A percentile compares a stretch with the other conserved stretches of the same genome.
Conservation (phyloP, 805 yeast species). For the Candida silvicultrix region DNA sequence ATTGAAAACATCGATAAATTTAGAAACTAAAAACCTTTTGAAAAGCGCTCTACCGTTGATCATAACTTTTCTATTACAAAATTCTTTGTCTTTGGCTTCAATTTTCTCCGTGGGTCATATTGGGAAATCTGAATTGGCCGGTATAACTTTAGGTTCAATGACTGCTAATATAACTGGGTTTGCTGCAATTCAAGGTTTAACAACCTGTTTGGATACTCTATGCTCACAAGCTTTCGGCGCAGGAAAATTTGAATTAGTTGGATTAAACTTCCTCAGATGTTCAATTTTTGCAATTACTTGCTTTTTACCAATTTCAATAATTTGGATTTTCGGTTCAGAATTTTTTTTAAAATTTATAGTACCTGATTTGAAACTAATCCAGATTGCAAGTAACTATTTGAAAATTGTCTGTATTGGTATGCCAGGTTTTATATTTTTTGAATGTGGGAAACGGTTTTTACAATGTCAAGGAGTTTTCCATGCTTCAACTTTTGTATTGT, state of each 20-base stretch:
- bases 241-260: constrained; percentile 64
- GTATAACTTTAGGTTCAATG: constrained; percentile 79
- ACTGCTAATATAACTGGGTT: constrained; percentile 71
- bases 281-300: constrained; percentile 26
- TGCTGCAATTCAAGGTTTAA: constrained; percentile 76
- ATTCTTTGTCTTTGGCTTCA: constrained; percentile 21
- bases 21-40: constrained; percentile 14
- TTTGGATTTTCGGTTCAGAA: constrained; percentile 16
- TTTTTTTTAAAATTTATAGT: constrained; percentile 14
- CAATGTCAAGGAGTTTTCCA: constrained; percentile 86
- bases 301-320: constrained; percentile 18
- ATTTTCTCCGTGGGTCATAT: constrained; percentile 59
- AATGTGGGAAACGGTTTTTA: constrained; percentile 74
- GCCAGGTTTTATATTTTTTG: constrained; percentile 75
- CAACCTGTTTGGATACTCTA: constrained; percentile 76
- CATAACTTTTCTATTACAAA: constrained; percentile 20
- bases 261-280: constrained; percentile 69
- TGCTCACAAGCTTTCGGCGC: constrained; percentile 88
- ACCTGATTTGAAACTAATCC: constrained; percentile 14
- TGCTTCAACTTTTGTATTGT: constrained; percentile 67
- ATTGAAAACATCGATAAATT: constrained; percentile 13
- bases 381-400: constrained; percentile 47
- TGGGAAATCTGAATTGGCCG: constrained; percentile 75
- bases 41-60: constrained; percentile 19
- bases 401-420: constrained; percentile 55